These are phyloP conservation scores for Prunus yedoensis DNA, from an alignment of 331 rosid genomes.

Conservation along the genomic window DNA sequence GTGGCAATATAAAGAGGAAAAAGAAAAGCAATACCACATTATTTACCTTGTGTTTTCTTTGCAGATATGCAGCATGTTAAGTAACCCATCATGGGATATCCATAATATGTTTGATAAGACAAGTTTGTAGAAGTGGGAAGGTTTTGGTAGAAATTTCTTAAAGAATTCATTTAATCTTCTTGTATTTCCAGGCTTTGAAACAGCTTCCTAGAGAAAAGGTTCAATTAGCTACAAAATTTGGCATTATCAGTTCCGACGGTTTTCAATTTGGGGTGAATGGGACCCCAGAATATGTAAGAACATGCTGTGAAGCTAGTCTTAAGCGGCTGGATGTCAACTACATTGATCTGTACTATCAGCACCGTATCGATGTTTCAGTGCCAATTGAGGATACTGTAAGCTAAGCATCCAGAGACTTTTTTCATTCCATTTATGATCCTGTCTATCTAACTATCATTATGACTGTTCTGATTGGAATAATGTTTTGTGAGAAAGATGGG, in stretches of 20 bases:
- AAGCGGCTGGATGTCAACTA: constrained; percentile 62
- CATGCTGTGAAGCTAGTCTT: constrained; percentile 75
- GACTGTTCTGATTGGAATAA: neutral
- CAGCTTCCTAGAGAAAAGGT: constrained; percentile 65
- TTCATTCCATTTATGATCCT: neutral
- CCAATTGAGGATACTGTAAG: constrained; percentile 82
- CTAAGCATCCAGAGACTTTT: constrained; percentile 19
- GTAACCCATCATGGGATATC: no score
- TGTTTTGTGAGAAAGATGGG: constrained; percentile 40
- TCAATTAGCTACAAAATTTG: constrained; percentile 84
- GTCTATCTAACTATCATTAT: neutral
- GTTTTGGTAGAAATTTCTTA: no score
- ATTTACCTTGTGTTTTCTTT: neutral
- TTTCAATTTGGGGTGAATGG: constrained; percentile 42
- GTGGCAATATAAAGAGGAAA: neutral
- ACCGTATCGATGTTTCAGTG: constrained; percentile 63
- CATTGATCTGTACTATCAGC: constrained; percentile 84
- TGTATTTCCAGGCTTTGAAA: constrained; percentile 47
- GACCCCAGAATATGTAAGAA: constrained; percentile 66
- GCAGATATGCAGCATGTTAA: no score
- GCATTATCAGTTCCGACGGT: constrained; percentile 16
- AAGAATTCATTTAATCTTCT: neutral
- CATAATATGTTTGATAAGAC: neutral
- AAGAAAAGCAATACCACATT: neutral
- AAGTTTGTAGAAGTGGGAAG: no score